Conservation (phyloP, 371 early-diverging fungal genomes). For the Rhizomucor miehei region DNA sequence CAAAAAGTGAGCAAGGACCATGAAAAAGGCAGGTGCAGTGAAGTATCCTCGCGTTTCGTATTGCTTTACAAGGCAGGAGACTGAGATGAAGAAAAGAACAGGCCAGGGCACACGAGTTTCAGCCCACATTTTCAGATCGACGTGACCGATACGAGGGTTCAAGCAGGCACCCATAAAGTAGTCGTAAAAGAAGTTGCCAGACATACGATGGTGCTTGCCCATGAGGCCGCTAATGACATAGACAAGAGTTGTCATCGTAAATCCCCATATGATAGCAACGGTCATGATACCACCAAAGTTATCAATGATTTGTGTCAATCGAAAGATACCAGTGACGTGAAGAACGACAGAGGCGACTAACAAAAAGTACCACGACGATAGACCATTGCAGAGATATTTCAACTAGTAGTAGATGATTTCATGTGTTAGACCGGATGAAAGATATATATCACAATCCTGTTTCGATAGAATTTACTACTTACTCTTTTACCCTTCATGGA, state of each 20-base stretch:
- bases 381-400: constrained; percentile 59
- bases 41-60: constrained; percentile 60
- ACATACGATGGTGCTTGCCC: constrained; percentile 56
- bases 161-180: constrained; percentile 71
- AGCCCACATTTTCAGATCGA: constrained; percentile 86
- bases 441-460: no score
- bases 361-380: constrained; percentile 53
- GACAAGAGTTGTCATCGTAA: constrained; percentile 42
- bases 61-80: constrained; percentile 69
- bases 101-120: constrained; percentile 80
- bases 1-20: constrained; percentile 73
- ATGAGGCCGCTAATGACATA: constrained; percentile 31
- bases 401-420: no score
- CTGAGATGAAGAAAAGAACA: constrained; percentile 65
- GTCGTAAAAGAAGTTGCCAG: constrained; percentile 79
- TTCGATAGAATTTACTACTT: constrained; percentile 11
- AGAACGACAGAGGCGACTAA: constrained; percentile 41
- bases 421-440: no score
- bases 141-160: constrained; percentile 73
- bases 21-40: constrained; percentile 65
- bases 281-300: constrained; percentile 65
- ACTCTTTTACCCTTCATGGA: constrained; percentile 56
- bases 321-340: constrained; percentile 52
- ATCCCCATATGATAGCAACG: constrained; percentile 54
- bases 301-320: constrained; percentile 55